A percentile compares a stretch with the other conserved stretches of the same genome.
Conservation (phyloP, 768 basidiomycete genomes). For the Boletus insuetus region DNA sequence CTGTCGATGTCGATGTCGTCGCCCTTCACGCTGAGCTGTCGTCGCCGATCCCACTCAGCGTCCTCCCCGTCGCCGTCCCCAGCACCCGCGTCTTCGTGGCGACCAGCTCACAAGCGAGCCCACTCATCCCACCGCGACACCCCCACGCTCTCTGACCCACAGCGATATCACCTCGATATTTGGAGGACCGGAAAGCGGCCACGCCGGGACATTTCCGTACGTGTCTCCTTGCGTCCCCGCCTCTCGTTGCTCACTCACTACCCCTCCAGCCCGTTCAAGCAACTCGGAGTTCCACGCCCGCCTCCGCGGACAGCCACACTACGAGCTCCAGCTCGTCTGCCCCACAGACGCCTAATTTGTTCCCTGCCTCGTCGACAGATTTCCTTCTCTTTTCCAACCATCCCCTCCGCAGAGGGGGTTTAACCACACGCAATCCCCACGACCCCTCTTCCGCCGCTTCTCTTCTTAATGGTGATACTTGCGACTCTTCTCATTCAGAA, state of each 20-base stretch:
- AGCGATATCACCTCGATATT: conserved; percentile 51
- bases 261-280: conserved; percentile 13
- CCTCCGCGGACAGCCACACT: conserved; percentile 29
- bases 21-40: conserved; percentile 35
- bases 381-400: conserved; percentile 43
- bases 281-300: conserved; percentile 31
- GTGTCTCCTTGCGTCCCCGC: conserved; percentile 12
- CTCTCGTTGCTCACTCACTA: conserved; percentile 1
- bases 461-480: conserved; percentile 19
- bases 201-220: conserved; percentile 47
- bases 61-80: conserved; percentile 36
- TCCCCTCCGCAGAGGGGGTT: conserved; percentile 5
- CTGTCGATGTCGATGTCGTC: conserved; percentile 34
- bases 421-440: conserved; percentile 9
- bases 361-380: conserved; percentile 49
- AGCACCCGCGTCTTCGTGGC: conserved; percentile 38
- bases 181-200: conserved; percentile 56
- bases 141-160: conserved; percentile 36
- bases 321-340: conserved; percentile 24
- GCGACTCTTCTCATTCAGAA: conserved; percentile 27
- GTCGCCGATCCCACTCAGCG: conserved; percentile 54
- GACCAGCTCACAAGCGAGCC: conserved; percentile 48
- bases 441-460: conserved; percentile 24
- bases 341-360: conserved; percentile 34
- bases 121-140: conserved; percentile 39